phyloP scores from a whole-genome alignment of 2,329 filamentous ascomycete genomes.

The Fusarium equiseti region DNA sequence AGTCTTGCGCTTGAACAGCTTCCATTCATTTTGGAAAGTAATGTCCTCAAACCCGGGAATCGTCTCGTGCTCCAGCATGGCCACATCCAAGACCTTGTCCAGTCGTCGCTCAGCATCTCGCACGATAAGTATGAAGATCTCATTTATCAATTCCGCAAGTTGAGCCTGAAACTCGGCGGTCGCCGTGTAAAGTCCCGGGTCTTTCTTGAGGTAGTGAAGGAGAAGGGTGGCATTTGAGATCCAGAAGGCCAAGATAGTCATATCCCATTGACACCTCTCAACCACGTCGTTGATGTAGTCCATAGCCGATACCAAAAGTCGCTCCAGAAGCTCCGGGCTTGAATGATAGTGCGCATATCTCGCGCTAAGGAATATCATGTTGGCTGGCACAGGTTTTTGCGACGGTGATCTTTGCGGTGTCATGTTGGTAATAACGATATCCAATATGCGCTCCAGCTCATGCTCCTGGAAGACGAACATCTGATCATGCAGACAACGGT shows the following conservation, averaged over 20 bases:
- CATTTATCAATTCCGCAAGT: slow-evolving; percentile 93
- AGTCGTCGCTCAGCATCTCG: slow-evolving; percentile 94
- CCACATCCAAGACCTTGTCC: slow-evolving; percentile 92
- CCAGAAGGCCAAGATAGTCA: slow-evolving; percentile 99
- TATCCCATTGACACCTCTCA: slow-evolving; percentile 97
- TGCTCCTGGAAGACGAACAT: slow-evolving; percentile 99
- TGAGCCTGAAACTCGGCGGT: slow-evolving; percentile 93
- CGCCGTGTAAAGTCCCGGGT: slow-evolving; percentile 80
- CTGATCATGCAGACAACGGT: slow-evolving; percentile 92
- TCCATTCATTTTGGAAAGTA: slow-evolving; percentile 98
- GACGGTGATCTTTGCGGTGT: slow-evolving; percentile 93
- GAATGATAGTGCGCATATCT: slow-evolving; percentile 98
- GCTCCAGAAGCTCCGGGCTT: slow-evolving; percentile 83
- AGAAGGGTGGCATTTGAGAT: slow-evolving; percentile 95
- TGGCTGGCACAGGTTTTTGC: slow-evolving; percentile 98
- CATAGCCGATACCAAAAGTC: slow-evolving; percentile 86
- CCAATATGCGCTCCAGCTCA: slow-evolving; percentile 90
- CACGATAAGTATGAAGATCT: slow-evolving; percentile 98
- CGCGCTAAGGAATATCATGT: slow-evolving; percentile 95
- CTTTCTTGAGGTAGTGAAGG: slow-evolving; percentile 97
- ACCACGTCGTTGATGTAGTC: slow-evolving; percentile 97
- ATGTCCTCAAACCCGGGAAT: slow-evolving; percentile 98
- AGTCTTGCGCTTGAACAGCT: slow-evolving; percentile 91
- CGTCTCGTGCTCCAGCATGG: slow-evolving; percentile 97
- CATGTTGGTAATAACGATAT: slow-evolving; percentile 98